phyloP scores from a whole-genome alignment of 805 yeast species.

The Debaryomyces castellii region DNA sequence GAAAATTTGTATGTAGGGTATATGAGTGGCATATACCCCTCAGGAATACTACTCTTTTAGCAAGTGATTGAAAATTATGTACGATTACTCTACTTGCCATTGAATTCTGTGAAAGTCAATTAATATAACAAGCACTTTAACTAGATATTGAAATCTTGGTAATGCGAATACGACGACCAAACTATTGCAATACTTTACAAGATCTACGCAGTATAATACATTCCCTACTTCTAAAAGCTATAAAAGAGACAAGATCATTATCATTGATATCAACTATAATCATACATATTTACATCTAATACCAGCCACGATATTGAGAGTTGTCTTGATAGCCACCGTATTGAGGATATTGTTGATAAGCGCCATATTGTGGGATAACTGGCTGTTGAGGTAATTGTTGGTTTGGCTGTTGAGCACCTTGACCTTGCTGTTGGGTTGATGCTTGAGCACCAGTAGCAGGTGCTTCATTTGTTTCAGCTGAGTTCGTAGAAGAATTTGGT shows the following conservation, averaged over 20 bases:
- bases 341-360: conserved; percentile 49
- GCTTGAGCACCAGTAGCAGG: conserved; percentile 11
- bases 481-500: conserved; percentile 5
- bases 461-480: conserved; percentile 17
- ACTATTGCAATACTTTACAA: too few relatives aligned
- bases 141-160: neutral
- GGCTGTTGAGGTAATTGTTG: conserved; percentile 37
- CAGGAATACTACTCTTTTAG: neutral
- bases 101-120: neutral
- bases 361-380: conserved; percentile 42
- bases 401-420: conserved; percentile 19
- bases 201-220: too few relatives aligned
- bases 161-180: neutral
- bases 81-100: neutral
- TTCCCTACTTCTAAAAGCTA: neutral
- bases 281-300: conserved; percentile 19
- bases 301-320: conserved; percentile 46
- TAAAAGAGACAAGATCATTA: conserved; percentile 3
- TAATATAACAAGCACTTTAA: too few relatives aligned
- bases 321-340: conserved; percentile 45
- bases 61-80: neutral
- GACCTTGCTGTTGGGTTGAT: conserved; percentile 12
- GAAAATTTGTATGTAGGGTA: neutral
- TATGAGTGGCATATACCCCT: neutral
- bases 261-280: conserved; percentile 5